These are phyloP conservation scores for Rhodotorula graminis DNA, from an alignment of 768 basidiomycete genomes.

Conservation along the genomic window DNA sequence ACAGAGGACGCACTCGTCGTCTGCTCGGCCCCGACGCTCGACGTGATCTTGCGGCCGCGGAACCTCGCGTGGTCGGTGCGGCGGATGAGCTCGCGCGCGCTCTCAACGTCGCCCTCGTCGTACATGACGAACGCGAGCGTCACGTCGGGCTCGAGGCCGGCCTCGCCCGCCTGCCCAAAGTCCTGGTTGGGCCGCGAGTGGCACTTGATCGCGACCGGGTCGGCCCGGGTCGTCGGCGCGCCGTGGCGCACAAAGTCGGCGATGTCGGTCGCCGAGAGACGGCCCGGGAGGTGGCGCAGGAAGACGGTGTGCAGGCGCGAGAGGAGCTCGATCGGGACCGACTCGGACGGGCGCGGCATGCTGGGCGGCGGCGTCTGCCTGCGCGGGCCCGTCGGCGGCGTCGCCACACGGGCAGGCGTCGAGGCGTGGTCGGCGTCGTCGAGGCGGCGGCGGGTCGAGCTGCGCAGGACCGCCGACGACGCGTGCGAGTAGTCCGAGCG, in stretches of 20 bases:
- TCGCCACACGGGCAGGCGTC: not conserved
- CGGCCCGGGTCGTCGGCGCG: rapidly evolving
- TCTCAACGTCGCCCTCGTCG: not conserved
- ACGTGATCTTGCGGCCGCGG: not conserved
- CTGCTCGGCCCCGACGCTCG: not conserved
- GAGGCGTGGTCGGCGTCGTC: not conserved
- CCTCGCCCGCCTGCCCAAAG: not conserved
- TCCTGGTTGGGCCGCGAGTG: not conserved
- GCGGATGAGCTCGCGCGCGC: not conserved
- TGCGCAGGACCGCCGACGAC: not conserved
- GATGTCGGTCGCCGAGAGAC: not conserved
- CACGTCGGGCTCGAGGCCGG: no score
- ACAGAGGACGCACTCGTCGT: not conserved
- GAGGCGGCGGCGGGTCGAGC: not conserved
- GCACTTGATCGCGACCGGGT: slow-evolving; percentile 17
- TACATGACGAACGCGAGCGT: not conserved
- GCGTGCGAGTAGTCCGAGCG: not conserved
- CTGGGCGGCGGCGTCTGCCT: not conserved
- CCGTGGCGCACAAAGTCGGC: not conserved
- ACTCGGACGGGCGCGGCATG: not conserved
- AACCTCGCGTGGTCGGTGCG: no score
- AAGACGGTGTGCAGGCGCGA: not conserved
- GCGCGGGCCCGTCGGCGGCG: no score
- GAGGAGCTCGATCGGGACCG: not conserved
- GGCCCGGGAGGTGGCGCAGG: not conserved